Evolutionary conservation across 495 filamentous ascomycete genomes (phyloP), one percentile per base, ranked within the genome.

Genomic region (Lentithecium fluviatile): DNA sequence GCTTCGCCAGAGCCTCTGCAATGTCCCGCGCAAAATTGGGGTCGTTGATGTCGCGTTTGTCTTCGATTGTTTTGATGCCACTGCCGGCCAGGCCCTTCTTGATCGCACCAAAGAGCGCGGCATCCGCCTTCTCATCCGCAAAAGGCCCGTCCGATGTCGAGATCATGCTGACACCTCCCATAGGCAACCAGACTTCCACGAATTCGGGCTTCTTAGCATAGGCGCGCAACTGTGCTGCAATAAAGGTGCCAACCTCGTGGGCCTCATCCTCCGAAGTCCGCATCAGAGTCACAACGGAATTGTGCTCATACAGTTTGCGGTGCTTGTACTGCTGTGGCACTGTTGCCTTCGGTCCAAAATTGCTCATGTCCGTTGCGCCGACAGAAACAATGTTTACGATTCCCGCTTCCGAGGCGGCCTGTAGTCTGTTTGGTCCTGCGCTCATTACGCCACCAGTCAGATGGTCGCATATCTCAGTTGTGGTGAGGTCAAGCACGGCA

Each of bases 351-450:
- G 80, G 75, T 0, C 86, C 86, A 63, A 88, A 89, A 60, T 88
- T 88, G 6, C 83, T 79, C 79, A 89, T 88, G 55, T 90, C 87
- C 6, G 78, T 75, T 0, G 86, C 87, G 0, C 87, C 87, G 7
- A 87, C 71, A 52, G 79, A 82, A 2, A 90, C 72, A 11, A 90
- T 72, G 24, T 84, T 76, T 0, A 86, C 86, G 11, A 89, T 77
- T 1, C 83, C 80, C 19, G 64, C 70, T 56, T 72, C 71, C 4
- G 78, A 76, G 11, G 82, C 81, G 0, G 80, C 80, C 2, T 72
- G 73, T n/a, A 90, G 73, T 29, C 87, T 71, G 1, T 64, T 63
- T 7, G 72, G 66, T 0, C 81, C 85, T 6, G 84, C 83, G 60
- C 75, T 76, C 69, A 89, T 77, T 19, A 82, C 76, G 1, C 86